These are phyloP conservation scores for Quercus gilva DNA, from an alignment of 306 rosid species.

Conservation along the genomic window DNA sequence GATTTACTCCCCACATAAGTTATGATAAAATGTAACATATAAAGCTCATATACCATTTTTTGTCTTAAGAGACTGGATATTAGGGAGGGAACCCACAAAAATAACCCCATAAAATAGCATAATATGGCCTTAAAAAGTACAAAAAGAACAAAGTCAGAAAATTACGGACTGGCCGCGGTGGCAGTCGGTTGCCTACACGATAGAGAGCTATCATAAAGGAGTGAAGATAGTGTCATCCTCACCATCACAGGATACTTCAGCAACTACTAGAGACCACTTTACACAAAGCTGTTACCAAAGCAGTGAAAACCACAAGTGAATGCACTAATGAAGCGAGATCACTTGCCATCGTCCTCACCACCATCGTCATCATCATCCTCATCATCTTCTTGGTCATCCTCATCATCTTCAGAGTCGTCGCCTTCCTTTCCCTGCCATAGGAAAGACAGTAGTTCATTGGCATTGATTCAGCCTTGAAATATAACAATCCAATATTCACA, in stretches of 20 bases:
- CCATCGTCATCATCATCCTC: constrained; percentile 55
- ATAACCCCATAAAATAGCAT: constrained; percentile 28
- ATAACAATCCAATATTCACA: background rate
- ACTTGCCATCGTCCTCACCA: constrained; percentile 51
- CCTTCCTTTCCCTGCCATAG: constrained; percentile 57
- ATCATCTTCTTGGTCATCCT: constrained; percentile 46
- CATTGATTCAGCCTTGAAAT: background rate
- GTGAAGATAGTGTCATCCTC: constrained; percentile 32
- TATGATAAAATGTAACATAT: constrained; percentile 6
- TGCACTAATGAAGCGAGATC: constrained; percentile 27
- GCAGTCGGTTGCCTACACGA: constrained; percentile 28
- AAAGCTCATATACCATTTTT: constrained; percentile 14
- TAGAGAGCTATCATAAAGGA: constrained; percentile 24
- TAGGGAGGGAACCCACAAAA: constrained; percentile 32
- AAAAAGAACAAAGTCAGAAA: constrained; percentile 13
- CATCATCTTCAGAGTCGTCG: constrained; percentile 68
- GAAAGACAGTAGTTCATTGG: background rate
- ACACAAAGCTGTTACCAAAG: constrained; percentile 41
- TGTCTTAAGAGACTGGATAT: constrained; percentile 23
- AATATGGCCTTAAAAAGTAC: background rate
- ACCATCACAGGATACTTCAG: constrained; percentile 16
- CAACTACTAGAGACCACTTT: constrained; percentile 44
- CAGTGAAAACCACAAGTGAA: constrained; percentile 26
- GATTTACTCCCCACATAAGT: constrained; percentile 1
- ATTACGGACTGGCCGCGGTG: constrained; percentile 26